Conservation (phyloP, 78 protist genomes). For the Tieghemostelium lacteum region DNA sequence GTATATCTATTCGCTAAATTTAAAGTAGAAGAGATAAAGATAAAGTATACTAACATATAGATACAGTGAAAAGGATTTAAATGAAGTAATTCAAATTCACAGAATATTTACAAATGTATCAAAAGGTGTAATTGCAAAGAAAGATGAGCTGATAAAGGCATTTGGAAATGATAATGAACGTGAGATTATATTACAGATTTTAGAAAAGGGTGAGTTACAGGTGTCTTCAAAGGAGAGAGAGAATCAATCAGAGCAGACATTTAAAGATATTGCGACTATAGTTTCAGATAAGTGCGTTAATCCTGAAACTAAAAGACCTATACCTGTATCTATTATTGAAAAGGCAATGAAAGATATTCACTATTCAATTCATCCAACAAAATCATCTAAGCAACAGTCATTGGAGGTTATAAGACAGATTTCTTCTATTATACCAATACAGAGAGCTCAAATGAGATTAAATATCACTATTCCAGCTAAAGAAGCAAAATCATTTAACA, state of each 20-base stretch:
- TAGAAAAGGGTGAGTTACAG: conserved; percentile 95
- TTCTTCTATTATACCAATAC: conserved; percentile 72
- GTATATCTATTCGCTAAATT: not conserved
- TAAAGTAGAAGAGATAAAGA: not conserved
- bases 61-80: conserved; percentile 89
- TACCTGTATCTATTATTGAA: conserved; percentile 88
- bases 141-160: conserved; percentile 81
- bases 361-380: conserved; percentile 81
- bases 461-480: conserved; percentile 39
- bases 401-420: conserved; percentile 88
- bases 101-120: conserved; percentile 93
- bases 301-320: conserved; percentile 89
- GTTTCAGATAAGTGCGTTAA: conserved; percentile 89
- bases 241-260: conserved; percentile 44
- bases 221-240: conserved; percentile 93
- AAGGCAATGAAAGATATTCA: conserved; percentile 89
- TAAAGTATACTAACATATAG: not conserved
- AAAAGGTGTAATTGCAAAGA: conserved; percentile 92
- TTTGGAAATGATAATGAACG: conserved; percentile 84
- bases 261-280: conserved; percentile 88
- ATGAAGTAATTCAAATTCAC: conserved; percentile 95
- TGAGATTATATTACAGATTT: conserved; percentile 45
- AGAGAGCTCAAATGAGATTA: conserved; percentile 91
- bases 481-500: conserved; percentile 47
- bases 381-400: conserved; percentile 89